Percentiles rank a stretch among this genome's conserved stretches.
These are phyloP conservation scores for Aureobasidium mangrovei DNA, from an alignment of 2,329 filamentous ascomycete genomes.

Conservation along the genomic window DNA sequence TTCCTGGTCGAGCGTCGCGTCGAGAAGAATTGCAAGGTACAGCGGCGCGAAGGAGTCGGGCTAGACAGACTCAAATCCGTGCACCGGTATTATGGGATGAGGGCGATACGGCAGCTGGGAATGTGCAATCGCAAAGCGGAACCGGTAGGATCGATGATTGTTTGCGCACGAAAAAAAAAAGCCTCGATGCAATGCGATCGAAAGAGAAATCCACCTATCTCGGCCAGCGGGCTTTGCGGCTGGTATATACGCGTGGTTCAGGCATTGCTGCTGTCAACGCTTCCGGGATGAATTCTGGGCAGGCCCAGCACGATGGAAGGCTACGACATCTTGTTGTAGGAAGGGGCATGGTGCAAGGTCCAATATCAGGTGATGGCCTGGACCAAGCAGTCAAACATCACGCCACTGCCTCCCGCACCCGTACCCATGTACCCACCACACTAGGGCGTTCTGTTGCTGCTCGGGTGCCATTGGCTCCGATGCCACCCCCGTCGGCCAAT, in stretches of 20 bases:
- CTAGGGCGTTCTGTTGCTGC: constrained; percentile 4
- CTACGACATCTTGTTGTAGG: constrained; percentile 13
- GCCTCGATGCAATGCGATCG: not conserved
- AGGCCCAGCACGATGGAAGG: constrained; percentile 8
- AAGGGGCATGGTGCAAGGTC: constrained; percentile 13
- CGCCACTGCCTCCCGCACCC: constrained; percentile 3
- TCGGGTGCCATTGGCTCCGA: not conserved
- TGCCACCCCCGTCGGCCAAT: not conserved
- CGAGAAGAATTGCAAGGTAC: not conserved
- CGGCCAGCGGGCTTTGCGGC: not conserved
- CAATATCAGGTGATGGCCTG: constrained; percentile 13
- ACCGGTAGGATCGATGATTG: not conserved
- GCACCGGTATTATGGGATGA: constrained; percentile 5
- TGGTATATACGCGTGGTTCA: constrained; percentile 7
- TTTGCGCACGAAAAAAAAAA: constrained; percentile 10
- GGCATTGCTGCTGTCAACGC: constrained; percentile 5
- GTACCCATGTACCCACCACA: constrained; percentile 3
- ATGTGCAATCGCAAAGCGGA: not conserved
- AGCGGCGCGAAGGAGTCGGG: too few species aligned
- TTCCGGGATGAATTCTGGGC: constrained; percentile 5
- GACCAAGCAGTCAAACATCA: constrained; percentile 12
- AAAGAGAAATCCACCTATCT: constrained; percentile 11
- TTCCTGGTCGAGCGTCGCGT: not conserved
- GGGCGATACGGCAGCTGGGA: constrained; percentile 5
- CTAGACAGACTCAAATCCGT: not conserved